These are phyloP conservation scores for Phaseolus coccineus DNA, from an alignment of 331 rosid species.

Conservation along the genomic window DNA sequence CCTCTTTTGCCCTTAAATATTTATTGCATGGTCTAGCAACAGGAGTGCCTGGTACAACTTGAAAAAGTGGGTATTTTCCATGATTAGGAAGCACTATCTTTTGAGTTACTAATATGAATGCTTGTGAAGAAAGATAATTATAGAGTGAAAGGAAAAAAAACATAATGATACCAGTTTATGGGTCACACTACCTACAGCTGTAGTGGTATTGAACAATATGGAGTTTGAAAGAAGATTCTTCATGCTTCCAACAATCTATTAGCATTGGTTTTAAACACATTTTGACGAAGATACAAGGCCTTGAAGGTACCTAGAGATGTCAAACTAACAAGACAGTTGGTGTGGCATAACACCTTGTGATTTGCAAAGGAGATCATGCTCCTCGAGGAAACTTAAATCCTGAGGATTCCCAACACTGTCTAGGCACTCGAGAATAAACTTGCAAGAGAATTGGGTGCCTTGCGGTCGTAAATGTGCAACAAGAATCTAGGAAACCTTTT, in stretches of 20 bases:
- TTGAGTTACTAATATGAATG: not conserved
- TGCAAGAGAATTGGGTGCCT: not conserved
- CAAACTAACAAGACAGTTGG: not conserved
- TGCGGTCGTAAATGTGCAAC: not conserved
- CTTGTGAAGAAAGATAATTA: slow-evolving; percentile 1
- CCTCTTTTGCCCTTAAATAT: not conserved
- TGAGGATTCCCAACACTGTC: not conserved
- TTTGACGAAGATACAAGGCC: not conserved
- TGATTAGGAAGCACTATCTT: slow-evolving; percentile 5
- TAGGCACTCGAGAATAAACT: not conserved
- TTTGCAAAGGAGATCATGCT: not conserved
- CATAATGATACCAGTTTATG: slow-evolving; percentile 33
- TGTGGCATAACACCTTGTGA: not conserved
- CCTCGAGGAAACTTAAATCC: not conserved
- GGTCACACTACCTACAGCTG: slow-evolving; percentile 5
- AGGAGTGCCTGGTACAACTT: not conserved
- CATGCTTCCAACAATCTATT: not conserved
- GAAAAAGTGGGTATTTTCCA: slow-evolving; percentile 4
- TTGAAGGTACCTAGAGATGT: not conserved
- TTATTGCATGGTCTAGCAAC: not conserved
- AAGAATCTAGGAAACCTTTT: not conserved
- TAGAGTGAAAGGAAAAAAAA: not conserved
- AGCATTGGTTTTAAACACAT: not conserved
- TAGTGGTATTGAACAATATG: slow-evolving; percentile 16
- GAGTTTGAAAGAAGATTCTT: not conserved